Percentiles rank a stretch among this genome's conserved stretches.
These are phyloP conservation scores for Cercophora samala DNA, from an alignment of 495 filamentous ascomycete species.

Conservation along the genomic window DNA sequence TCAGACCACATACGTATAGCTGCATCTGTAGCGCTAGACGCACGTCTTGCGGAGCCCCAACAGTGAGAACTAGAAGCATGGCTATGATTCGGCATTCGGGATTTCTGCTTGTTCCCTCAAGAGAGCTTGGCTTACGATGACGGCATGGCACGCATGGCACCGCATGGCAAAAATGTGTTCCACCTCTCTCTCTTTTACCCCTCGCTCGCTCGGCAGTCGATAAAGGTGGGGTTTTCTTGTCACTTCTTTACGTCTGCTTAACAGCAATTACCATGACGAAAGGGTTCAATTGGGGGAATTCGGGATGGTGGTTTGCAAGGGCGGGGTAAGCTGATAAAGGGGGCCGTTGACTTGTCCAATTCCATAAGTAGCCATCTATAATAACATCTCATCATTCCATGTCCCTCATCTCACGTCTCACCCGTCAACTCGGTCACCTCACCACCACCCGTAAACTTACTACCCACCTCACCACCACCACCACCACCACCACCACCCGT, in stretches of 20 bases:
- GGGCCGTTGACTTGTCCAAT: background rate
- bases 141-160: conserved; percentile 6
- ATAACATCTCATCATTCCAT: background rate
- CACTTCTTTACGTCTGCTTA: background rate
- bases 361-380: background rate
- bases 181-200: conserved; percentile 13
- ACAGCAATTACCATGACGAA: conserved; percentile 2
- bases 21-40: background rate
- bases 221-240: conserved; percentile 11
- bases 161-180: conserved; percentile 13
- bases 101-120: background rate
- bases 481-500: conserved; percentile 27
- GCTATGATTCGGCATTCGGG: background rate
- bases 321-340: background rate
- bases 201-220: conserved; percentile 22
- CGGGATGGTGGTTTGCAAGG: background rate
- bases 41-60: background rate
- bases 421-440: background rate
- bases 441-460: background rate
- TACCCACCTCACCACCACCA: conserved; percentile 2
- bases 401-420: background rate
- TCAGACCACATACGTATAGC: background rate
- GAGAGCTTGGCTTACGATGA: background rate
- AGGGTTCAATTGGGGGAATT: background rate
- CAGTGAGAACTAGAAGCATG: too few species aligned